Percentiles rank a stretch among this genome's conserved stretches.
phyloP scores from a whole-genome alignment of 116 monocot genomes.

The Trichopus zeylanicus region DNA sequence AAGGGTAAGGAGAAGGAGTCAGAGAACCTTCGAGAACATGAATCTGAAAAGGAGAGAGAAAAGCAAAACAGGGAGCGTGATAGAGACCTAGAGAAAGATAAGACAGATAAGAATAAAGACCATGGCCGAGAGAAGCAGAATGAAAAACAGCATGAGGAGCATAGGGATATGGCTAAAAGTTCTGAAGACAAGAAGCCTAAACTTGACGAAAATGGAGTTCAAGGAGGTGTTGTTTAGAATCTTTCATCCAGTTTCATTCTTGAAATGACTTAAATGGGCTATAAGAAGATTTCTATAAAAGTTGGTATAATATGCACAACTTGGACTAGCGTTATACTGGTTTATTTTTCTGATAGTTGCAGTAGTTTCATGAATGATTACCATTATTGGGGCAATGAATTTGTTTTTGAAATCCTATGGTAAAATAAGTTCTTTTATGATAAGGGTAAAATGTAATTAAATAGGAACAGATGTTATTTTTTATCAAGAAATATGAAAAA shows the following conservation, averaged over 20 bases:
- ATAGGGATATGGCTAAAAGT: constrained; percentile 36
- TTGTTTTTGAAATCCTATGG: too few relatives aligned
- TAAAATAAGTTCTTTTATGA: too few relatives aligned
- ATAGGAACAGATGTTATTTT: too few relatives aligned
- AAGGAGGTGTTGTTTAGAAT: constrained; percentile 31
- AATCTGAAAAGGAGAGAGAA: constrained; percentile 52
- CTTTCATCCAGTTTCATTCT: constrained; percentile 1
- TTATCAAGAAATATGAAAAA: too few relatives aligned
- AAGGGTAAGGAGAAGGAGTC: constrained; percentile 28
- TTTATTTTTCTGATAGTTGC: too few relatives aligned
- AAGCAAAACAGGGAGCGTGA: constrained; percentile 50
- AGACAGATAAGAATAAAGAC: constrained; percentile 49
- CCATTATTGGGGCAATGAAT: too few relatives aligned
- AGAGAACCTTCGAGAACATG: constrained; percentile 11
- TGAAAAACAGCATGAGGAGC: constrained; percentile 45
- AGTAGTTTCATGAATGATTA: too few relatives aligned
- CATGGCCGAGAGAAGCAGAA: constrained; percentile 50
- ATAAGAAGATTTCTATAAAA: too few relatives aligned
- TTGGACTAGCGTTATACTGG: too few relatives aligned
- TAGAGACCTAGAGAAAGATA: constrained; percentile 30
- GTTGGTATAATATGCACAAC: too few relatives aligned
- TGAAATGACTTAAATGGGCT: too few relatives aligned
- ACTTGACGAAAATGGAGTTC: constrained; percentile 41
- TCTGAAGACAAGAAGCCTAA: constrained; percentile 35
- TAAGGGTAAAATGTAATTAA: too few relatives aligned